Evolutionary conservation across 164 flowering plant genomes (phyloP).

Genomic region (grape (Vitis vinifera)): DNA sequence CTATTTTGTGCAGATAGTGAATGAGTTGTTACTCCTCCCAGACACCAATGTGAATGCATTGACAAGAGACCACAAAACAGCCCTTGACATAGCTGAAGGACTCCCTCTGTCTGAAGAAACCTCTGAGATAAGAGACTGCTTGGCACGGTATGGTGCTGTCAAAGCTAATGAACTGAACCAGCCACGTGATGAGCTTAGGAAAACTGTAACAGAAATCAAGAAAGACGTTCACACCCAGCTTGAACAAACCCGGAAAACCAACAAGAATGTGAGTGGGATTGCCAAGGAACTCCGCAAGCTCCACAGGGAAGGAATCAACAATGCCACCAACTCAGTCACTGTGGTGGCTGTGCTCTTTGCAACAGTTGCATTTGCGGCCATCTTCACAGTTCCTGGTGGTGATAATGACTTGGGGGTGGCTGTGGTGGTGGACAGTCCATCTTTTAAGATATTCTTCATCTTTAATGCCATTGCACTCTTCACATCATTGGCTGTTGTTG

Average conservation of each 20-base stretch:
- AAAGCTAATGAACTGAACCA: conserved; percentile 74
- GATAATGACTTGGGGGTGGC: conserved; percentile 49
- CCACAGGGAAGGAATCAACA: conserved; percentile 76
- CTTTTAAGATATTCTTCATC: conserved; percentile 74
- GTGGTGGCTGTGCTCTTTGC: conserved; percentile 82
- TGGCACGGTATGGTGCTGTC: conserved; percentile 51
- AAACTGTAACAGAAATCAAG: conserved; percentile 69
- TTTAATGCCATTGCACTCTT: conserved; percentile 71
- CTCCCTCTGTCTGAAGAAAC: conserved; percentile 65
- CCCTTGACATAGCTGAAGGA: conserved; percentile 74
- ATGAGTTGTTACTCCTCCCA: conserved; percentile 47
- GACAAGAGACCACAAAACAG: conserved; percentile 73
- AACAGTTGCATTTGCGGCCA: conserved; percentile 79
- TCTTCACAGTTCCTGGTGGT: conserved; percentile 82
- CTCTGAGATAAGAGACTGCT: conserved; percentile 51
- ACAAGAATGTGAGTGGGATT: conserved; percentile 63
- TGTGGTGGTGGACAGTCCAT: conserved; percentile 33
- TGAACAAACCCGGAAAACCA: conserved; percentile 68
- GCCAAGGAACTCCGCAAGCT: conserved; percentile 69
- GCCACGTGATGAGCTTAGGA: conserved; percentile 73
- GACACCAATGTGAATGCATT: conserved; percentile 72
- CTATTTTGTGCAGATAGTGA: conserved; percentile 56
- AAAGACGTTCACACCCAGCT: conserved; percentile 76
- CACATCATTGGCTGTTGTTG: conserved; percentile 79
- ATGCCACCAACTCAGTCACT: conserved; percentile 81